phyloP scores from a whole-genome alignment of 768 basidiomycete species.

The Podaxis sp. region DNA sequence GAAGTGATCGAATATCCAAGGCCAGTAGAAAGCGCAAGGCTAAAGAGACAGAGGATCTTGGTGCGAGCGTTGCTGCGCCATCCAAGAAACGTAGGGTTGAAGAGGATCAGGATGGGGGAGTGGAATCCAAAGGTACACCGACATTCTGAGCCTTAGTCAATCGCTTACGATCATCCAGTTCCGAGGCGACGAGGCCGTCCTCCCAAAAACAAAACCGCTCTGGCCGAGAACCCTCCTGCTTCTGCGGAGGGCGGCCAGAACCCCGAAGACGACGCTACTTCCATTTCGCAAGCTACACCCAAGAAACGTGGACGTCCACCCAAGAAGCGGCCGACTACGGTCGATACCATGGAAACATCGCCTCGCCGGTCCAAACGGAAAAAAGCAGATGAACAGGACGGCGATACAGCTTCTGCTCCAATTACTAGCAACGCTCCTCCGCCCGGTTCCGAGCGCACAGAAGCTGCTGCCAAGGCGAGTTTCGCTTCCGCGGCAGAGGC shows the following conservation, averaged over 20 bases:
- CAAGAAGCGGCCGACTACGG: slow-evolving; percentile 21
- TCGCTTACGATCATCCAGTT: background rate
- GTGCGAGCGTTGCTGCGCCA: background rate
- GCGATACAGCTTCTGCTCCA: background rate
- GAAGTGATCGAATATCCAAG: background rate
- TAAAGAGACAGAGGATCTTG: background rate
- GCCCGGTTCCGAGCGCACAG: background rate
- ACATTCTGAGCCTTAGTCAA: background rate
- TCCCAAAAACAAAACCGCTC: slow-evolving; percentile 21
- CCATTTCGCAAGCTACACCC: slow-evolving; percentile 16
- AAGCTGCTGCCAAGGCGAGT: background rate
- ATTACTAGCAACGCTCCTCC: background rate
- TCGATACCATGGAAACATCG: background rate
- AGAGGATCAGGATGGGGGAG: slow-evolving; percentile 1
- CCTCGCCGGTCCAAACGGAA: slow-evolving; percentile 1
- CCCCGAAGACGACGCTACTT: background rate
- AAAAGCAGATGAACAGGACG: background rate
- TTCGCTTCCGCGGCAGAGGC: background rate
- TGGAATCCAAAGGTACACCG: background rate
- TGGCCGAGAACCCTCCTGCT: background rate
- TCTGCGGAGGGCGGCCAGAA: slow-evolving; percentile 11
- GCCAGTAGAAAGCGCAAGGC: slow-evolving; percentile 6
- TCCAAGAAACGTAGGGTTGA: background rate
- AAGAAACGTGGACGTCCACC: slow-evolving; percentile 37
- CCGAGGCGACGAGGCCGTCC: slow-evolving; percentile 43